A percentile compares a stretch with the other conserved stretches of the same genome.
Evolutionary conservation across 768 basidiomycete genomes (phyloP).

Genomic region (Leccinellum rugosiceps): DNA sequence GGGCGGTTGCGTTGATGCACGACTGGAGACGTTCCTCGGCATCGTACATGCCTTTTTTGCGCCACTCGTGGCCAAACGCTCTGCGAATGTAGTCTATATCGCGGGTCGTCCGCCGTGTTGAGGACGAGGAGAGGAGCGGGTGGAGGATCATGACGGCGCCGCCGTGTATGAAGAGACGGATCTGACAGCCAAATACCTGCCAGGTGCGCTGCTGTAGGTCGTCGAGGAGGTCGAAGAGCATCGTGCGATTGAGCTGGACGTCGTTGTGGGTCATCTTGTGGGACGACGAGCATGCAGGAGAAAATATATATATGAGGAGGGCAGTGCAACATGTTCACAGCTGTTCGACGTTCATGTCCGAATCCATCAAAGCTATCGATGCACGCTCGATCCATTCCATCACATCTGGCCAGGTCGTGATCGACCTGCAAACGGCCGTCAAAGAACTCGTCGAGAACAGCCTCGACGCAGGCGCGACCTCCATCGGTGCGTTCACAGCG

Average conservation of each 20-base stretch:
- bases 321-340: background rate
- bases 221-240: constrained; percentile 45
- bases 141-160: constrained; percentile 76
- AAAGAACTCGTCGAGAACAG: constrained; percentile 98
- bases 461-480: constrained; percentile 87
- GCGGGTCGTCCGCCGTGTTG: constrained; percentile 50
- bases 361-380: constrained; percentile 61
- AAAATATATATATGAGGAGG: background rate
- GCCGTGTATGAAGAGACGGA: constrained; percentile 66
- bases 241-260: constrained; percentile 27
- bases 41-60: constrained; percentile 44
- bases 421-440: constrained; percentile 89
- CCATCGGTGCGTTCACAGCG: constrained; percentile 60
- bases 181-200: constrained; percentile 44
- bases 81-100: constrained; percentile 69
- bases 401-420: constrained; percentile 92
- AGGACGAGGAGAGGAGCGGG: constrained; percentile 36
- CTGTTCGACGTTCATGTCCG: background rate
- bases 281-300: background rate
- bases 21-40: constrained; percentile 51
- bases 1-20: constrained; percentile 57
- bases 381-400: constrained; percentile 77
- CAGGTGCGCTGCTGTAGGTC: constrained; percentile 51
- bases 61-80: constrained; percentile 56
- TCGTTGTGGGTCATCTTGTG: constrained; percentile 35